Evolutionary conservation across 2,329 filamentous ascomycete species (phyloP).

Genomic region (Mycosphaerella arachidis): DNA sequence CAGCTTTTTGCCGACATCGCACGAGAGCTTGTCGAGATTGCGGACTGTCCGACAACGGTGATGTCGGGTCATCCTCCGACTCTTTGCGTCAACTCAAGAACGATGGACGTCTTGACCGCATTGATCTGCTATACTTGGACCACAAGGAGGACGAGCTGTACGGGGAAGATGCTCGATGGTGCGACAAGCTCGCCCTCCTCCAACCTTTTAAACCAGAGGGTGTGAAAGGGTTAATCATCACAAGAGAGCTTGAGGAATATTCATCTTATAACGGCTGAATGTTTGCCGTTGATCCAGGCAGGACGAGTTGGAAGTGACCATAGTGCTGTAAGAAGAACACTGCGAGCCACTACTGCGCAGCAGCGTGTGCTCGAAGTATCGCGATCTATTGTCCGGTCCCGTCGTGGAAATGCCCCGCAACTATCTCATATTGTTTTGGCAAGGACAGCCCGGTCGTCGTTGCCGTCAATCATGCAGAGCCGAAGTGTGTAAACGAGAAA

Average conservation of each 20-base stretch:
- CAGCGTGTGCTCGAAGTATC: neutral
- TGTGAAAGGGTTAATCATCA: conserved; percentile 8
- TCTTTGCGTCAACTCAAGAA: conserved; percentile 29
- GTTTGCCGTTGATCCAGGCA: neutral
- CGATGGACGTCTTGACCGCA: conserved; percentile 26
- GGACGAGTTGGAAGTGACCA: conserved; percentile 14
- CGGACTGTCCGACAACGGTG: conserved; percentile 34
- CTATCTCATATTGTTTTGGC: neutral
- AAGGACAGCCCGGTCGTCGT: neutral
- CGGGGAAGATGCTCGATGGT: conserved; percentile 34
- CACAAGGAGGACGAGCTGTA: conserved; percentile 36
- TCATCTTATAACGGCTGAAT: no score
- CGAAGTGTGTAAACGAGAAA: neutral
- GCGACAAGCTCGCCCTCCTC: conserved; percentile 34
- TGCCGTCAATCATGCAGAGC: neutral
- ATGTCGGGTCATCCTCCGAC: conserved; percentile 33
- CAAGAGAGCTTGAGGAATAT: conserved; percentile 9
- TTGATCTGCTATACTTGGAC: conserved; percentile 39
- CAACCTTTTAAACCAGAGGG: conserved; percentile 11
- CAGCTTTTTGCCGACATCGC: conserved; percentile 31
- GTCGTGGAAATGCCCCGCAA: neutral
- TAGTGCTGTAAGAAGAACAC: neutral
- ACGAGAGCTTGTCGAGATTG: conserved; percentile 33
- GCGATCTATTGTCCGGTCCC: neutral
- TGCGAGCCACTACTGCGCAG: neutral